These are phyloP conservation scores for Erodium moschatum DNA, from an alignment of 441 rosid species.

Conservation along the genomic window DNA sequence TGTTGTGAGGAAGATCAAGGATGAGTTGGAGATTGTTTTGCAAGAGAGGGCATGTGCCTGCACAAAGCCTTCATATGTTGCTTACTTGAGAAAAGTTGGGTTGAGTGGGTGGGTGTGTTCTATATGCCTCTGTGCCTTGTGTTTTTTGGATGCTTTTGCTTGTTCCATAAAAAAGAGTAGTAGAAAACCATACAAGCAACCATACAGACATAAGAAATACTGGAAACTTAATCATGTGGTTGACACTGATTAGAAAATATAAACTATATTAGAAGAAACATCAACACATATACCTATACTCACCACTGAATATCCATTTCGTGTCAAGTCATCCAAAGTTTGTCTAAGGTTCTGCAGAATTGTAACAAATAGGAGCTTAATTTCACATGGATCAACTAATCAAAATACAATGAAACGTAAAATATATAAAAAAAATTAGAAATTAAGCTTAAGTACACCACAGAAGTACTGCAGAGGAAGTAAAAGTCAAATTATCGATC, in stretches of 20 bases:
- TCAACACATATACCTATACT: constrained; percentile 24
- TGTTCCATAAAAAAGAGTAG: background rate
- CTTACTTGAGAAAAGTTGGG: too few relatives aligned
- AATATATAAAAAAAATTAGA: constrained; percentile 6
- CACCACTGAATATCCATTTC: constrained; percentile 88
- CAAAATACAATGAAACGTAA: constrained; percentile 8
- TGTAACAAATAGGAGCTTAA: too few relatives aligned
- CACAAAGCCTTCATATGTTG: too few relatives aligned
- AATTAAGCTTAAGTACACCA: background rate
- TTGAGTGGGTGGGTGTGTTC: too few relatives aligned
- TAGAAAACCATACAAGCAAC: background rate
- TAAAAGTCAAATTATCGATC: constrained; percentile 3
- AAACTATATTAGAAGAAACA: constrained; percentile 1
- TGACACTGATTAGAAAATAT: background rate
- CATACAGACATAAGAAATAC: background rate
- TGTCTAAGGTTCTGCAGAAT: constrained; percentile 87
- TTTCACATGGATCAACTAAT: constrained; percentile 4
- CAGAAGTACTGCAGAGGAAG: background rate
- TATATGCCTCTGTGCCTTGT: too few relatives aligned
- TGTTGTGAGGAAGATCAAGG: too few relatives aligned
- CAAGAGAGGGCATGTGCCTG: too few relatives aligned
- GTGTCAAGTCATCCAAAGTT: constrained; percentile 93
- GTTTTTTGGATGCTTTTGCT: background rate
- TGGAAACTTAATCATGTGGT: background rate
- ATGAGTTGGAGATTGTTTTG: too few relatives aligned